A percentile compares a stretch with the other conserved stretches of the same genome.
These are phyloP conservation scores for Epicoccum sorghinum DNA, from an alignment of 2,329 filamentous ascomycete species.

Conservation along the genomic window DNA sequence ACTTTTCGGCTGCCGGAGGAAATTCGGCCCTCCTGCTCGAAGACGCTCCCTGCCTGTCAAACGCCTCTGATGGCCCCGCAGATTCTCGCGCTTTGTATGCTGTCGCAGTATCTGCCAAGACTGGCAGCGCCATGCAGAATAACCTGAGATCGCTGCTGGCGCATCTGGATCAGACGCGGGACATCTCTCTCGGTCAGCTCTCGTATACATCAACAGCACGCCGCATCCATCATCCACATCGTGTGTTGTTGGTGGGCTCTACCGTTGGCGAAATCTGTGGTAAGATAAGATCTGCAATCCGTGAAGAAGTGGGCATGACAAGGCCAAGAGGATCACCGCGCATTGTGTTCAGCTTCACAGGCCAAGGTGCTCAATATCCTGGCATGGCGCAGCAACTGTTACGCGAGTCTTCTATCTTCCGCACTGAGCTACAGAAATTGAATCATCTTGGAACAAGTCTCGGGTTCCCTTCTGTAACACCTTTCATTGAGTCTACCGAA, in stretches of 20 bases:
- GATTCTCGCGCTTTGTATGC: neutral
- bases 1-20: neutral
- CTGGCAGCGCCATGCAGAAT: neutral
- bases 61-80: neutral
- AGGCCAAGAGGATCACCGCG: neutral
- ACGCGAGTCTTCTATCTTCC: neutral
- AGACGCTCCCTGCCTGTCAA: neutral
- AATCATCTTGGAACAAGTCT: neutral
- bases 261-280: neutral
- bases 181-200: neutral
- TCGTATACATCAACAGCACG: neutral
- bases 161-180: neutral
- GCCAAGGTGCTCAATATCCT: slow-evolving; percentile 40
- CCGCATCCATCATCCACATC: neutral
- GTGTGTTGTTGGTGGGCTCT: neutral
- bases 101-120: neutral
- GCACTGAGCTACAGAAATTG: neutral
- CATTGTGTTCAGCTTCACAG: slow-evolving; percentile 49
- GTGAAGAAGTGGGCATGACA: neutral
- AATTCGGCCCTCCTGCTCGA: neutral
- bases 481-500: neutral
- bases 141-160: neutral
- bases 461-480: neutral
- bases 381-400: neutral
- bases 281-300: no score